Evolutionary conservation across 1,139 yeast species (phyloP).

Genomic region (Kazachstania sp.): DNA sequence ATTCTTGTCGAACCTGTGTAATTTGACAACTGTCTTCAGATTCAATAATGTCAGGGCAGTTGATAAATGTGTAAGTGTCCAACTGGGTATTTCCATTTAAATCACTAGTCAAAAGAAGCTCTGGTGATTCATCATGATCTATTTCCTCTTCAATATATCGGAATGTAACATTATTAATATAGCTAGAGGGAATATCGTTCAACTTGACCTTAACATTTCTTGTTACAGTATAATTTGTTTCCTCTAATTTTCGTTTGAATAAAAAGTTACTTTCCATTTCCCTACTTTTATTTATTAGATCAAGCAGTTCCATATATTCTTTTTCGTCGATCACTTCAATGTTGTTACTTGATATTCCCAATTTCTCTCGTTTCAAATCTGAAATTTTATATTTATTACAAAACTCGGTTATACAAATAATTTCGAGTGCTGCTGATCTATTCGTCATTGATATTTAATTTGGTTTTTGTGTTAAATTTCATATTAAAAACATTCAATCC

Average conservation of each 20-base stretch:
- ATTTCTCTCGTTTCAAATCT: constrained; percentile 6
- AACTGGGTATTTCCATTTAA: neutral
- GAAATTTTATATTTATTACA: constrained; percentile 13
- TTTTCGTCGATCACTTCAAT: constrained; percentile 5
- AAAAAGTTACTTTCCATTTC: neutral
- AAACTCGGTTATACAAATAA: constrained; percentile 14
- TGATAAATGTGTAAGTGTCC: neutral
- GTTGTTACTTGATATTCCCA: constrained; percentile 10
- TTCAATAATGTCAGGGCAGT: neutral
- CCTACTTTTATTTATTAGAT: neutral
- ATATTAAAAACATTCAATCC: too few relatives aligned
- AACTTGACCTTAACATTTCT: neutral
- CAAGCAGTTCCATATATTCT: constrained; percentile 6
- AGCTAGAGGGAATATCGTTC: neutral
- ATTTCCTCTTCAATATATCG: neutral
- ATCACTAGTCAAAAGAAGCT: neutral
- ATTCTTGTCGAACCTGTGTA: neutral
- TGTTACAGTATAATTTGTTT: neutral
- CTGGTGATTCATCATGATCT: neutral
- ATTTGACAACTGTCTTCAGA: neutral
- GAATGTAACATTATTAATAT: neutral
- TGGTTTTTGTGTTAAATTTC: neutral
- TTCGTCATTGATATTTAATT: neutral
- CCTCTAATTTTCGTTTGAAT: neutral
- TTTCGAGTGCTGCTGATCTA: neutral